phyloP scores from a whole-genome alignment of 129 eudicot species.

The Kitagawia praeruptora region DNA sequence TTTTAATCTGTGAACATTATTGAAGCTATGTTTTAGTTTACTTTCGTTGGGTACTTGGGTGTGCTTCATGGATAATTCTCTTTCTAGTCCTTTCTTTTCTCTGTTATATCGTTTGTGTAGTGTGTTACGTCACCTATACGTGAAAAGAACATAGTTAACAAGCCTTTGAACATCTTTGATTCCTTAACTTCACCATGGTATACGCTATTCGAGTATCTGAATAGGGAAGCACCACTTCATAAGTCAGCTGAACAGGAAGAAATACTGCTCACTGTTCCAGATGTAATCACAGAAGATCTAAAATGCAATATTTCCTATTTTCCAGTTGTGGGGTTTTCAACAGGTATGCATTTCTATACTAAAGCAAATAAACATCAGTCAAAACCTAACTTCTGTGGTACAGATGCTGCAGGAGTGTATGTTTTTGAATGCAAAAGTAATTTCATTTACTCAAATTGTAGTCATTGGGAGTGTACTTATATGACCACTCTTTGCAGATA shows the following conservation, averaged over 20 bases:
- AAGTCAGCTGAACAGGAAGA: constrained; percentile 50
- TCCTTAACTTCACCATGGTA: constrained; percentile 37
- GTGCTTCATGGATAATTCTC: not conserved
- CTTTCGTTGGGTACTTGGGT: not conserved
- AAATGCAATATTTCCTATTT: constrained; percentile 15
- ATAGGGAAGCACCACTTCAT: constrained; percentile 41
- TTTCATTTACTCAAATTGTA: too few relatives aligned
- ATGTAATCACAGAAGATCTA: constrained; percentile 52
- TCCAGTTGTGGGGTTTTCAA: constrained; percentile 26
- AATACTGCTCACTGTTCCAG: constrained; percentile 48
- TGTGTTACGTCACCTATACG: not conserved
- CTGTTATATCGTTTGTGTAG: not conserved
- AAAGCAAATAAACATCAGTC: constrained; percentile 16
- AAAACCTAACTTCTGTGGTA: constrained; percentile 1
- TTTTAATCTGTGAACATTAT: not conserved
- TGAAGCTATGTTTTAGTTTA: not conserved
- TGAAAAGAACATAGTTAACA: not conserved
- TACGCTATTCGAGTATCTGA: constrained; percentile 51
- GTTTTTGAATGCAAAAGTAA: too few relatives aligned
- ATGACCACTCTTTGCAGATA: not conserved
- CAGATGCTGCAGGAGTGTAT: constrained; percentile 35
- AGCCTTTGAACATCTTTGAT: not conserved
- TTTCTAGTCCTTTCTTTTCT: not conserved
- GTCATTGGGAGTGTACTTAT: not conserved
- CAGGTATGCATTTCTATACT: constrained; percentile 15